Conservation (phyloP, 1,139 yeast genomes). For the Yamadazyma atmosphaerica region DNA sequence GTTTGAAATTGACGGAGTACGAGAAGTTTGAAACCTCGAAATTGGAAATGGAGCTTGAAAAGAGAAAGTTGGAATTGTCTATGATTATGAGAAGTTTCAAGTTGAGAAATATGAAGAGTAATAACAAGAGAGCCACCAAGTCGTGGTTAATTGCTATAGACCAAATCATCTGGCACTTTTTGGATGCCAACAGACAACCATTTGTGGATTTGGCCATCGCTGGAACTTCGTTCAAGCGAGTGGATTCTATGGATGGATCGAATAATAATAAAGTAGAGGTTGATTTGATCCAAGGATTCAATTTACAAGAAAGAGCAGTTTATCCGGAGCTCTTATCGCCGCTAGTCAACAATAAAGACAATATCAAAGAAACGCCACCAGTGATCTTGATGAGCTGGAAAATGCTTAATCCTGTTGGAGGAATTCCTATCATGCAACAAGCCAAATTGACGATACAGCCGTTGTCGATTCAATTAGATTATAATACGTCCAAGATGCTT, state of each 20-base stretch:
- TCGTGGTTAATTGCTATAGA: constrained; percentile 50
- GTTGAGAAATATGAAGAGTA: constrained; percentile 40
- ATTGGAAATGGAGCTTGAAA: constrained; percentile 59
- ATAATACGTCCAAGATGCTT: constrained; percentile 59
- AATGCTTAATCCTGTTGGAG: constrained; percentile 80
- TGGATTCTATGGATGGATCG: constrained; percentile 54
- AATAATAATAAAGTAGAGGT: constrained; percentile 64
- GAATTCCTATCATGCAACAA: constrained; percentile 60
- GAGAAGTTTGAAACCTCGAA: constrained; percentile 33
- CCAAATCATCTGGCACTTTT: constrained; percentile 70
- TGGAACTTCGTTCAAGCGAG: constrained; percentile 57
- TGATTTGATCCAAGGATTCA: constrained; percentile 69
- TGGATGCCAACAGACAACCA: constrained; percentile 60
- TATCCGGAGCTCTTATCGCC: constrained; percentile 78
- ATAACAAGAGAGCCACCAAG: constrained; percentile 26
- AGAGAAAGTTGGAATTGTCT: constrained; percentile 56
- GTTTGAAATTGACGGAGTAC: constrained; percentile 20
- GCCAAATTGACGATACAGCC: constrained; percentile 63
- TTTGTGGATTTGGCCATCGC: constrained; percentile 74
- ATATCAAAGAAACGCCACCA: constrained; percentile 19
- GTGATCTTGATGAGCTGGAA: constrained; percentile 63
- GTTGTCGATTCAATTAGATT: constrained; percentile 70
- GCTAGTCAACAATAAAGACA: constrained; percentile 16
- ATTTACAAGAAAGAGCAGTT: constrained; percentile 56
- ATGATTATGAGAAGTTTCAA: constrained; percentile 69